A percentile compares a stretch with the other conserved stretches of the same genome.
Conservation (phyloP, 129 eudicot genomes). For the Artemisia tridentata region DNA sequence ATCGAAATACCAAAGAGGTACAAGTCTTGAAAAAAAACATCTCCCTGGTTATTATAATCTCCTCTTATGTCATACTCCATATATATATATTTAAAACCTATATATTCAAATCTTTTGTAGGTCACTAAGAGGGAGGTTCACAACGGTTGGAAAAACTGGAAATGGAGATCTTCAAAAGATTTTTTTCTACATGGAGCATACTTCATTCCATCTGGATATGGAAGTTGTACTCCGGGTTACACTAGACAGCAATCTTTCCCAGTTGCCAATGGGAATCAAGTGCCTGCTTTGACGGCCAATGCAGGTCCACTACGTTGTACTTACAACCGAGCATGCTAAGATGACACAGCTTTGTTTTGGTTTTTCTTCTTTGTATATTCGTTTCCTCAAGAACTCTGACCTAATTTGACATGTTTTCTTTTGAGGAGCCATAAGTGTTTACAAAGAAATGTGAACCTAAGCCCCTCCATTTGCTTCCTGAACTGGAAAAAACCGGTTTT, state of each 20-base stretch:
- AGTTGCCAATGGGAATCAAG: conserved; percentile 55
- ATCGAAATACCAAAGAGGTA: conserved; percentile 34
- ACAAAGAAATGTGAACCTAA: conserved; percentile 22
- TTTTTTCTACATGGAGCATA: conserved; percentile 59
- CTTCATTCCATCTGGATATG: conserved; percentile 64
- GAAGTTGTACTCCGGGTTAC: conserved; percentile 50
- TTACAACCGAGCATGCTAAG: conserved; percentile 39
- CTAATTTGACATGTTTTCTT: conserved; percentile 4
- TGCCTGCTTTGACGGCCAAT: conserved; percentile 46
- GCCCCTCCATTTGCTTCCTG: conserved; percentile 17
- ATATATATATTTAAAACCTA: not conserved
- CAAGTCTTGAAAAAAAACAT: not conserved
- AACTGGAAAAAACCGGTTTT: not conserved
- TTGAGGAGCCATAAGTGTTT: conserved; percentile 29
- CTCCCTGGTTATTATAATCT: not conserved
- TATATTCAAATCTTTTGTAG: conserved; percentile 22
- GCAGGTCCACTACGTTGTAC: conserved; percentile 56
- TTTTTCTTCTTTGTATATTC: conserved; percentile 4
- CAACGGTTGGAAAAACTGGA: conserved; percentile 67
- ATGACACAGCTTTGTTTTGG: not conserved
- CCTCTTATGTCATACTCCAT: not conserved
- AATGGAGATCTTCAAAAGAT: conserved; percentile 68
- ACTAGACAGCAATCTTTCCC: conserved; percentile 43
- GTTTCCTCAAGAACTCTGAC: not conserved
- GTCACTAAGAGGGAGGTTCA: conserved; percentile 63